Conservation (phyloP, 1,284 basidiomycete genomes). For the Ustanciosporium gigantosporum region DNA sequence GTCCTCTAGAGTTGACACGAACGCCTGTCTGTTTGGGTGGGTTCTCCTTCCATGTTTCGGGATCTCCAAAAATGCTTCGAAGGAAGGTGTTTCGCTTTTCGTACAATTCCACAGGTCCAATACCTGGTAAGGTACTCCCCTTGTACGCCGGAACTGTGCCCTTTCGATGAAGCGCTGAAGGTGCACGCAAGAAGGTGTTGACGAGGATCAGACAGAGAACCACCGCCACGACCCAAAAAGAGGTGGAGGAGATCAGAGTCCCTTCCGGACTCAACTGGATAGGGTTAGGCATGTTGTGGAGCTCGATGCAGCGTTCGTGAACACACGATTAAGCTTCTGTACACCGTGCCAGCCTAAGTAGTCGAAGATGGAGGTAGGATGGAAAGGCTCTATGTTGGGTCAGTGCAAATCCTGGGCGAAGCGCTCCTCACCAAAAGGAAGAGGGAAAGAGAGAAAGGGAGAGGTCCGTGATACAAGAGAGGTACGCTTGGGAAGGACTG, state of each 20-base stretch:
- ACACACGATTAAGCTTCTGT: too few species aligned
- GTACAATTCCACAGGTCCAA: conserved; percentile 30
- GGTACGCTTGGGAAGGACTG: too few species aligned
- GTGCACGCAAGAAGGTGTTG: conserved; percentile 21
- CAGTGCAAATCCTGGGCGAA: too few species aligned
- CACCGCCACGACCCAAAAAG: conserved; percentile 19
- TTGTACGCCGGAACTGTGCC: conserved; percentile 15
- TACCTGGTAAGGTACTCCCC: conserved; percentile 10
- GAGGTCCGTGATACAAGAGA: too few species aligned
- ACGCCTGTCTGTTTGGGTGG: conserved; percentile 16
- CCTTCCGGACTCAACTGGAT: conserved; percentile 13
- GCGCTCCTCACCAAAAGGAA: too few species aligned
- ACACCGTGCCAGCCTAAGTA: too few species aligned
- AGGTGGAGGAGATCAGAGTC: conserved; percentile 22
- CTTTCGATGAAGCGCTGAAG: conserved; percentile 12
- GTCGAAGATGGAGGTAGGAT: too few species aligned
- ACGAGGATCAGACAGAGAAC: conserved; percentile 8
- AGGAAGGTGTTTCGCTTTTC: conserved; percentile 34
- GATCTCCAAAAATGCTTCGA: conserved; percentile 30
- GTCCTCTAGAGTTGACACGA: conserved; percentile 20
- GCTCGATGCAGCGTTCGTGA: background rate
- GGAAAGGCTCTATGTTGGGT: too few species aligned
- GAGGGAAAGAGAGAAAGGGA: too few species aligned
- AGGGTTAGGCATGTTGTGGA: conserved; percentile 8
- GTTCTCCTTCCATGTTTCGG: conserved; percentile 13